phyloP scores from a whole-genome alignment of 192 early-diverging fungal species.

The Coemansia javaensis region DNA sequence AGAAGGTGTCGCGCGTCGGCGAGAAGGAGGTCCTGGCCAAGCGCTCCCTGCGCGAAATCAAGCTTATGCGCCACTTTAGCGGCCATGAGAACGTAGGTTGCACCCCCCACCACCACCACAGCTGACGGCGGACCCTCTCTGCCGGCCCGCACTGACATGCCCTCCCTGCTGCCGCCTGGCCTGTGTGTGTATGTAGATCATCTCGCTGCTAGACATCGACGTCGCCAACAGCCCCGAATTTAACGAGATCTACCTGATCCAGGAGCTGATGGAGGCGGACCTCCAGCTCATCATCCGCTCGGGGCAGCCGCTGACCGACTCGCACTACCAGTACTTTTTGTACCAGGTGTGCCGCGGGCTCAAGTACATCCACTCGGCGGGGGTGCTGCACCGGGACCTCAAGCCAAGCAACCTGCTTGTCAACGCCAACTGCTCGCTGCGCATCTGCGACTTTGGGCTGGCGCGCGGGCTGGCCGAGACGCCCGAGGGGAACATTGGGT shows the following conservation, averaged over 20 bases:
- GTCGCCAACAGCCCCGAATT: constrained; percentile 77
- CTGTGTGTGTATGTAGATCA: constrained; percentile 79
- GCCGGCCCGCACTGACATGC: not conserved
- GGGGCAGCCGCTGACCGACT: constrained; percentile 86
- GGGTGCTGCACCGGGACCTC: constrained; percentile 95
- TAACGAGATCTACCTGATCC: constrained; percentile 93
- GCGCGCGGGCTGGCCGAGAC: constrained; percentile 87
- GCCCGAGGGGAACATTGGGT: constrained; percentile 76
- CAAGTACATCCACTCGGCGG: constrained; percentile 98
- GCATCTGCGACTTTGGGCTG: constrained; percentile 99
- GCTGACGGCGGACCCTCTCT: not conserved
- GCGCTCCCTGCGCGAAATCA: constrained; percentile 86
- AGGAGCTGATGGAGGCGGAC: constrained; percentile 99
- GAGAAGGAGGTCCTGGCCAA: constrained; percentile 84
- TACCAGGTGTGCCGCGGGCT: constrained; percentile 95
- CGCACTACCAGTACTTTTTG: constrained; percentile 98
- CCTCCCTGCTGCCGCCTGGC: not conserved
- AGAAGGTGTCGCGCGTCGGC: constrained; percentile 80
- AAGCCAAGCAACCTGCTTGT: constrained; percentile 90
- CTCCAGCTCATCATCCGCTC: constrained; percentile 95
- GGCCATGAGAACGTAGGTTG: constrained; percentile 80
- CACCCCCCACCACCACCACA: no score
- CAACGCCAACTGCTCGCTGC: constrained; percentile 87
- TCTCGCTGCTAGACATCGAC: constrained; percentile 87
- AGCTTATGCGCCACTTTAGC: constrained; percentile 86